Evolutionary conservation across 139 green algal species (phyloP), one percentile per base, ranked within the genome.

Genomic region (Monoraphidium neglectum): DNA sequence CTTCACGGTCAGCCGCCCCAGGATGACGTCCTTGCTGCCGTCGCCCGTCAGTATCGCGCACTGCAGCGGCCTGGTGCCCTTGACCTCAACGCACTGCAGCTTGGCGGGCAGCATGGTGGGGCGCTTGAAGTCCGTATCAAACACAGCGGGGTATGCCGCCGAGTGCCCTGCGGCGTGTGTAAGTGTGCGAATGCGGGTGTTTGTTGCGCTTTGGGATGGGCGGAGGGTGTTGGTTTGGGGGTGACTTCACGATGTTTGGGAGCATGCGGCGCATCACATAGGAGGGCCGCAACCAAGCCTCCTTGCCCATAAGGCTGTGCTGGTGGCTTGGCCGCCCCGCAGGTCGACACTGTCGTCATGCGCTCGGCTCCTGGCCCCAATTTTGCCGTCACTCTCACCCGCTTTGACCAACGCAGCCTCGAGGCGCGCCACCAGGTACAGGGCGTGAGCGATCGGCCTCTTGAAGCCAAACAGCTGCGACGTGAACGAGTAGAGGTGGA

Each of bases 381-480:
- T n/a, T n/a, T n/a, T n/a, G n/a, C 60, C 60, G 5, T 5, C 38
- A 10, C 68, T 4, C 73, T 51, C 65, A 83, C 84, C 84, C 32
- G 67, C 61, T 3, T 72, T 83, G 15, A 49, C 46, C 51, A 90
- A 46, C 16, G 73, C 66, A 16, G 80, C 82, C 64, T 90, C 86
- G 0, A 84, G 70, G 2, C 72, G 35, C 32, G 77, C 74, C 37
- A 86, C 78, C 30, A 90, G 74, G 76, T 76, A 92, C 65, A 92
- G 82, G 40, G 87, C 84, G 61, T 92, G 87, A 1, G 82, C 84
- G 60, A 92, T 92, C 38, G 84, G 84, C 47, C 79, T 74, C 77
- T 87, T 87, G 77, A 89, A 92, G 32, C 87, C 84, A 77, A 92
- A 92, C 69, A 90, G 73, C 2, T 65, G 38, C 28, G 74, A 72